phyloP scores from a whole-genome alignment of 2,329 filamentous ascomycete genomes.

The Calonectria hawksworthii region DNA sequence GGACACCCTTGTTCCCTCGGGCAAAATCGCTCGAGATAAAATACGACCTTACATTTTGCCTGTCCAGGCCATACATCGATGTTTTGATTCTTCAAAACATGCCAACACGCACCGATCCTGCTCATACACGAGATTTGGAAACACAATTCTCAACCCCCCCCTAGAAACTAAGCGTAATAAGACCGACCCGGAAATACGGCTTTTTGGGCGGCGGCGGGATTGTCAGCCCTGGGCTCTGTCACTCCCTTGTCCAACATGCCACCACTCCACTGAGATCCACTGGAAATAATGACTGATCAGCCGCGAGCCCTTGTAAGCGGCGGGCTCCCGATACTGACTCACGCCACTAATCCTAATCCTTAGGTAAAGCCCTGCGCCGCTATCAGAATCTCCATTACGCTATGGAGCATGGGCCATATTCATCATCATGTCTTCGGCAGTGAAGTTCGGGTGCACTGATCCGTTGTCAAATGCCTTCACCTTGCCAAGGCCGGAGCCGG shows the following conservation, averaged over 20 bases:
- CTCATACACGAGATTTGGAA: not conserved
- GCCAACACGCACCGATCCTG: too few species aligned
- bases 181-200: slow-evolving; percentile 15
- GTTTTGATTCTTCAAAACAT: not conserved
- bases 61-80: not conserved
- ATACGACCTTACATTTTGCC: not conserved
- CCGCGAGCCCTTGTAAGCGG: not conserved
- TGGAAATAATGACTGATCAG: not conserved
- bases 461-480: not conserved
- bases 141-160: not conserved
- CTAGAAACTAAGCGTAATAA: not conserved
- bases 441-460: not conserved
- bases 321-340: not conserved
- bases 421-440: not conserved
- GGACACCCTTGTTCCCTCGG: not conserved
- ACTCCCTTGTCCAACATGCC: not conserved
- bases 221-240: slow-evolving; percentile 1
- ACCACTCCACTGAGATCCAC: slow-evolving; percentile 9
- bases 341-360: slow-evolving; percentile 6
- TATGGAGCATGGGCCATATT: not conserved
- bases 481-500: not conserved
- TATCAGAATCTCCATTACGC: not conserved
- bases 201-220: not conserved
- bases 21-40: not conserved
- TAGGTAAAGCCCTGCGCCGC: slow-evolving; percentile 6